A percentile compares a stretch with the other conserved stretches of the same genome.
Conservation (phyloP, 768 basidiomycete species). For the Daedalea quercina region DNA sequence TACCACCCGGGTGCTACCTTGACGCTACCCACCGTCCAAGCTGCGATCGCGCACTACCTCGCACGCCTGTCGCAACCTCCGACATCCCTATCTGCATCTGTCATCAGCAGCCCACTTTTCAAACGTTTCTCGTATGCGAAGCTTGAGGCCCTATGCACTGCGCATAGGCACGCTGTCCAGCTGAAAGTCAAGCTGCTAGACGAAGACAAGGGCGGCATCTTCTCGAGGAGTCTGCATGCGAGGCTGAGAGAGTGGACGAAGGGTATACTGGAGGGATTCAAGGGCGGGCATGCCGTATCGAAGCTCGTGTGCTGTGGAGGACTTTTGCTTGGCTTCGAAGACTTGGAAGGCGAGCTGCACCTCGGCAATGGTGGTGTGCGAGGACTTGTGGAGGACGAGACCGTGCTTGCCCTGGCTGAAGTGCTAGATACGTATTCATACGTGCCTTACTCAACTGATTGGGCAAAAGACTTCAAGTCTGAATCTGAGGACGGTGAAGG, state of each 20-base stretch:
- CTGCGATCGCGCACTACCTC: conserved; percentile 54
- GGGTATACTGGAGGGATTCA: conserved; percentile 17
- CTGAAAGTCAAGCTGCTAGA: conserved; percentile 38
- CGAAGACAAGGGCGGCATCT: conserved; percentile 24
- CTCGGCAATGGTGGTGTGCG: conserved; percentile 25
- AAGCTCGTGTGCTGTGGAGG: conserved; percentile 60
- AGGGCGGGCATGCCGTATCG: conserved; percentile 59
- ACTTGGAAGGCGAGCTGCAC: conserved; percentile 32
- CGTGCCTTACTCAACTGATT: conserved; percentile 29
- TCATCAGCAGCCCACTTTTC: conserved; percentile 52
- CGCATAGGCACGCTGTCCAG: conserved; percentile 57
- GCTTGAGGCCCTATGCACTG: conserved; percentile 43
- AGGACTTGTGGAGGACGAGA: conserved; percentile 52
- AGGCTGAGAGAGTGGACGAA: conserved; percentile 12
- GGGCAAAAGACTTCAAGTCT: conserved; percentile 69
- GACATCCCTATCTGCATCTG: conserved; percentile 50
- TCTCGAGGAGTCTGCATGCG: conserved; percentile 3
- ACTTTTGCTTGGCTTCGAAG: conserved; percentile 57
- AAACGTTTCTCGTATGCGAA: conserved; percentile 38
- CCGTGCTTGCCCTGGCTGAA: conserved; percentile 66
- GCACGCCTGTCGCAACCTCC: conserved; percentile 42
- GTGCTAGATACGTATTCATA: conserved; percentile 53
- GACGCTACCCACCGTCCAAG: conserved; percentile 42
- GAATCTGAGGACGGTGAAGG: conserved; percentile 36
- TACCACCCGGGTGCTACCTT: conserved; percentile 38